Base-by-base conservation (phyloP, 1,139 yeast genomes). In the Geotrichum restrictum region DNA sequence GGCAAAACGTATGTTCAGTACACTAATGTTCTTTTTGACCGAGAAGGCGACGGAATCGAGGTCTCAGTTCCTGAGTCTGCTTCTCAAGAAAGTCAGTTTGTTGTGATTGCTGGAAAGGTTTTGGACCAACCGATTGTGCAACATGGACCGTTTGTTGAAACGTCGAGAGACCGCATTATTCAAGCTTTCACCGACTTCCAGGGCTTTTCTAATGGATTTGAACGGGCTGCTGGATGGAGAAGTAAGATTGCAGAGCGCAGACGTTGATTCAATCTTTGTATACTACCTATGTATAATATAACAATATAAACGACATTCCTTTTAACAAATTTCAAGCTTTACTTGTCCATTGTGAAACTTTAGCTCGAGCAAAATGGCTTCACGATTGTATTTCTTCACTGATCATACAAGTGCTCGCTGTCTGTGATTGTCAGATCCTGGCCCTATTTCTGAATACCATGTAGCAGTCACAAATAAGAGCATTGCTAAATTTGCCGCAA, bases 131-230 rank as follows among this genome's bases (percentile, higher is more conserved):
- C 81, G 16, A 77, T 85, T 52, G 87, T 87, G 39, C 96, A 88
- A 66, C 86, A 88, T 64, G 97, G 97, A 11, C 96, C 96, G 19
- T 88, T 87, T 67, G 95, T 85, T 18, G 91, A 87, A 55, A 79
- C 83, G 7, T 71, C 83, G 19, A 73, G 74, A 54, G 82, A 78
- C 49, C 79, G 79, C 61, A 83, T 88, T 56, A 76, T 78, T 60
- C 71, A 83, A 63, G 94, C 88, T 0, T 82, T 85, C 63, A 63
- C 72, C 67, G 93, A 85, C 66, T 88, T 83, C 67, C 88, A 84
- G 65, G 67, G 70, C 54, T 85, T 80, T 44, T 66, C 72, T 41
- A 85, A 86, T 65, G 95, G 94, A 0, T 88, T 88, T 64, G 93
- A 83, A 64, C 77, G 80, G 46, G 79, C 87, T 45, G 75, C 70